Evolutionary conservation across 108 stramenopile species (phyloP).

Genomic region (Nannochloropsis gaditana): DNA sequence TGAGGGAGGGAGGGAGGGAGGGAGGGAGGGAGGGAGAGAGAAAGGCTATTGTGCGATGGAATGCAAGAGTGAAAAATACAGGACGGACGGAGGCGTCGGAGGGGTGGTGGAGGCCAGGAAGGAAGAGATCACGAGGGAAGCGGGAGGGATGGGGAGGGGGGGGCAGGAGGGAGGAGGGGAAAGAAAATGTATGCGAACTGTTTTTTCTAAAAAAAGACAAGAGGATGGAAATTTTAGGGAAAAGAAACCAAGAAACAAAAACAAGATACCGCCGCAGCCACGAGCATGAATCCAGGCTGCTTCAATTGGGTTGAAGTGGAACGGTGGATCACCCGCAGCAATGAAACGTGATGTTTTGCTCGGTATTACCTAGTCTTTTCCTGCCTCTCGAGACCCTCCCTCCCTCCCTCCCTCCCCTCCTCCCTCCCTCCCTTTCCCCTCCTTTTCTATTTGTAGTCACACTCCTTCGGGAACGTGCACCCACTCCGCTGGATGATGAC

Average conservation of each 20-base stretch:
- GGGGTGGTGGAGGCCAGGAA: no score
- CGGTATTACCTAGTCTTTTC: neutral
- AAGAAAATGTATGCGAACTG: no score
- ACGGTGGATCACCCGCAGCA: no score
- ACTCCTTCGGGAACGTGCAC: conserved; percentile 69
- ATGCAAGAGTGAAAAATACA: neutral
- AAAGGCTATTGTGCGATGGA: neutral
- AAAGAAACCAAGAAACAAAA: neutral
- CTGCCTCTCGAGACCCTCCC: neutral
- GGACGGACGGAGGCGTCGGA: no score
- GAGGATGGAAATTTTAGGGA: neutral
- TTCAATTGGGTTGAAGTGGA: no score
- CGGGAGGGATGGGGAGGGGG: no score
- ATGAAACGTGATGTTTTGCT: neutral
- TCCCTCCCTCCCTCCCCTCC: neutral
- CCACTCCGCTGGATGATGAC: conserved; percentile 93
- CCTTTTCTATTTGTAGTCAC: conserved; percentile 55
- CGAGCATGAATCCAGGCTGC: no score
- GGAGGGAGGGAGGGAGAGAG: neutral
- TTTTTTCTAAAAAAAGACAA: no score
- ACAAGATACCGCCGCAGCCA: neutral
- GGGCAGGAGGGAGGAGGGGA: no score
- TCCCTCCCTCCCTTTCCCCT: neutral
- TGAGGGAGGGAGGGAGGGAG: neutral
- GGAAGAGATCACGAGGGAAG: no score